Percentiles rank a stretch among this genome's conserved stretches.
These are phyloP conservation scores for Collybia mongolica DNA, from an alignment of 768 basidiomycete species.

Conservation along the genomic window DNA sequence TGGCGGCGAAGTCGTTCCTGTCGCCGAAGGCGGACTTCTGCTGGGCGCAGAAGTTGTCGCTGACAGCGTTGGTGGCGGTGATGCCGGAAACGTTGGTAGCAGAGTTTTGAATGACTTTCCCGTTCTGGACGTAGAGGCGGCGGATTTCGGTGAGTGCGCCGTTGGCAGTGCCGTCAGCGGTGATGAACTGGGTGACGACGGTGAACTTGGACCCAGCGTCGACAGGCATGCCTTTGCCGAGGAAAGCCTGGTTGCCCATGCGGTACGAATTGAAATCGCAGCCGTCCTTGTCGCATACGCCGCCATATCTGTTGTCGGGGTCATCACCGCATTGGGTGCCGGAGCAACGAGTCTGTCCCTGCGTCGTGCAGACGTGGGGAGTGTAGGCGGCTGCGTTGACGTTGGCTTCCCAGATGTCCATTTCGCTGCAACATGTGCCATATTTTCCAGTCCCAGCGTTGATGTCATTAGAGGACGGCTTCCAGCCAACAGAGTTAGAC, in stretches of 20 bases:
- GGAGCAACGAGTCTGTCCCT: slow-evolving; percentile 39
- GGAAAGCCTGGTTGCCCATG: slow-evolving; percentile 46
- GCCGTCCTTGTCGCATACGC: slow-evolving; percentile 53
- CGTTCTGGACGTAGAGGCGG: slow-evolving; percentile 54
- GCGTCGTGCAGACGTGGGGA: slow-evolving; percentile 46
- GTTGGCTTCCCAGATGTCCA: slow-evolving; percentile 65
- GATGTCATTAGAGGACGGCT: slow-evolving; percentile 27
- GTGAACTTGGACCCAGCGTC: slow-evolving; percentile 52
- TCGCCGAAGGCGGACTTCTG: slow-evolving; percentile 46
- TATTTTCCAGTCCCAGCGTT: slow-evolving; percentile 45
- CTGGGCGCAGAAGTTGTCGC: slow-evolving; percentile 41
- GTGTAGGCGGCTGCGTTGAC: slow-evolving; percentile 49
- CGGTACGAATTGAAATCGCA: slow-evolving; percentile 67
- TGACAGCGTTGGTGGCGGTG: slow-evolving; percentile 42
- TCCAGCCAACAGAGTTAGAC: slow-evolving; percentile 50
- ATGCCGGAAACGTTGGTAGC: slow-evolving; percentile 44
- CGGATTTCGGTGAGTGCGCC: slow-evolving; percentile 53
- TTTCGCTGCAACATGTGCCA: slow-evolving; percentile 58
- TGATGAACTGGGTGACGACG: slow-evolving; percentile 59
- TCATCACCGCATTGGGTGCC: slow-evolving; percentile 35
- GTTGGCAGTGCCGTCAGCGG: slow-evolving; percentile 38
- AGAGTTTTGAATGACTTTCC: slow-evolving; percentile 51
- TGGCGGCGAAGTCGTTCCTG: slow-evolving; percentile 35
- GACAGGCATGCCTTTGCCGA: slow-evolving; percentile 45
- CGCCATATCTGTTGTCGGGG: slow-evolving; percentile 33